Evolutionary conservation across 371 early-diverging fungal genomes (phyloP).

Genomic region (Mucor piriformis): DNA sequence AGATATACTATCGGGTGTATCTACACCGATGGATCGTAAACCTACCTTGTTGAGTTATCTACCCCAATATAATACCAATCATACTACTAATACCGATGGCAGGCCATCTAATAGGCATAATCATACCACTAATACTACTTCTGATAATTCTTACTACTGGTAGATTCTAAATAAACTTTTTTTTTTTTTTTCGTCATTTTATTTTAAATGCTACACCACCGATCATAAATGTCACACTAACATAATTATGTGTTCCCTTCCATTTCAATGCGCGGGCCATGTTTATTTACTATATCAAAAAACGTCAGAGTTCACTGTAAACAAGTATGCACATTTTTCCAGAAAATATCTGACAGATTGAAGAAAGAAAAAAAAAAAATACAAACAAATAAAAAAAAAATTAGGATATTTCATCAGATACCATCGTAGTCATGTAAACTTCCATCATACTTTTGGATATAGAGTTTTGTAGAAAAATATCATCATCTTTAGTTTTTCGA

Average conservation of each 20-base stretch:
- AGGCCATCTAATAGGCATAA: conserved; percentile 14
- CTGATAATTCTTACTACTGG: too few relatives aligned
- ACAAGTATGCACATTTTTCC: too few relatives aligned
- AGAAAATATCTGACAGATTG: too few relatives aligned
- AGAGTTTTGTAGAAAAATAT: conserved; percentile 23
- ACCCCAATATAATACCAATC: neutral
- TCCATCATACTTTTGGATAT: conserved; percentile 23
- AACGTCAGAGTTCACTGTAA: too few relatives aligned
- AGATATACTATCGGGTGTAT: conserved; percentile 38
- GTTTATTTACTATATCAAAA: too few relatives aligned
- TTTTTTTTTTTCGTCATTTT: too few relatives aligned
- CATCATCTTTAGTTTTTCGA: conserved; percentile 14
- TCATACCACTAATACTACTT: neutral
- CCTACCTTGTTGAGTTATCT: conserved; percentile 6
- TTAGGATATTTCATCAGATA: conserved; percentile 17
- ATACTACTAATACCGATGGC: conserved; percentile 14
- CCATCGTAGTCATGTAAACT: conserved; percentile 21
- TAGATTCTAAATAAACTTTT: too few relatives aligned
- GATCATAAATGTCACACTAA: too few relatives aligned
- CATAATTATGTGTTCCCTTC: too few relatives aligned
- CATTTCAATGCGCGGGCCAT: too few relatives aligned
- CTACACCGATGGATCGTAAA: conserved; percentile 19
- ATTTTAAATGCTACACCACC: too few relatives aligned
- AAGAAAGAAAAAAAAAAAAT: neutral
- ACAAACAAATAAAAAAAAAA: conserved; percentile 3